phyloP scores from a whole-genome alignment of 129 eudicot species.

The Cynara cardunculus region DNA sequence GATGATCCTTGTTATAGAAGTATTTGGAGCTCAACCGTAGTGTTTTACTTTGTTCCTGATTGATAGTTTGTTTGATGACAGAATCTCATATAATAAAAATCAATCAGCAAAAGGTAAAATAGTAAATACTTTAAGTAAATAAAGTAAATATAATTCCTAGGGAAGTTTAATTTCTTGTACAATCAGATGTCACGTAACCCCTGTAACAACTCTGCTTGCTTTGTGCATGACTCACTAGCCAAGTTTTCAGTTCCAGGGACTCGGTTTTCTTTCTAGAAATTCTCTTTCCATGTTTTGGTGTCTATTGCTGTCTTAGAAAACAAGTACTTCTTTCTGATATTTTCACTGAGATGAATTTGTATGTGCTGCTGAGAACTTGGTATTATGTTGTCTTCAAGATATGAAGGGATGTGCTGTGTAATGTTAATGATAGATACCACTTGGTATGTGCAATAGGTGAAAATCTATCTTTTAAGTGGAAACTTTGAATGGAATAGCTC shows the following conservation, averaged over 20 bases:
- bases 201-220: not conserved
- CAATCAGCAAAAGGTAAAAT: not conserved
- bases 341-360: not conserved
- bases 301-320: not conserved
- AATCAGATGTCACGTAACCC: not conserved
- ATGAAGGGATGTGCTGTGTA: not conserved
- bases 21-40: not conserved
- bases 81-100: not conserved
- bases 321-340: not conserved
- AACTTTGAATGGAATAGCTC: not conserved
- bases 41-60: not conserved
- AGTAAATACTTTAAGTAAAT: too few relatives aligned
- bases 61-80: not conserved
- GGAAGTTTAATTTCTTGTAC: not conserved
- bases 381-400: not conserved
- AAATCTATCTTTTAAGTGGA: not conserved
- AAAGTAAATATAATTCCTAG: not conserved
- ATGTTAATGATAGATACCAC: not conserved
- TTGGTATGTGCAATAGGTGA: not conserved
- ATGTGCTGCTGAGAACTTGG: not conserved
- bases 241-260: not conserved
- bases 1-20: not conserved
- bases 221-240: not conserved
- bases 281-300: not conserved
- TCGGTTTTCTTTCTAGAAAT: not conserved